Evolutionary conservation across 1,139 yeast species (phyloP), one percentile per base, ranked within the genome.

Genomic region (Chernovozyma sophiae-reginae): DNA sequence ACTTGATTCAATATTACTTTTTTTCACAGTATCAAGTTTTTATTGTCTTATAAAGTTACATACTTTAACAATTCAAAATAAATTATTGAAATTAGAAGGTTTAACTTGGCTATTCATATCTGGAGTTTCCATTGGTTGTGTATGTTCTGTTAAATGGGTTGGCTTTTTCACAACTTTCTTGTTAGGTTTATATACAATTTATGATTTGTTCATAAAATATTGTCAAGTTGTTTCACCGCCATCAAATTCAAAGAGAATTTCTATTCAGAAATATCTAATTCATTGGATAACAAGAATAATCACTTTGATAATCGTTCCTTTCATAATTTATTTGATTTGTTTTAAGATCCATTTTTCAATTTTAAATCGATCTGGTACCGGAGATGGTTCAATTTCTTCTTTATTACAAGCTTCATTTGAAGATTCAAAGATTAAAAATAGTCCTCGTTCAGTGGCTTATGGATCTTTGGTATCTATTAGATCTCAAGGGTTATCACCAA

Each of bases 61-160:
- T 52, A 52, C 53, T 4, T 52, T 76, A 37, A 63, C 77, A 43
- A 42, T 55, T 1, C 38, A 49, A n/a, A 45, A 58, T 35, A 38
- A 49, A 11, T 72, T 79, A 35, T 63, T 80, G 41, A 57, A 77
- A 0, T 29, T 35, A 2, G 43, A 50, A 27, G 83, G 89, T 58
- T 53, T 72, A 13, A 45, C 51, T 17, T 81, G 89, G 89, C 58
- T 81, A 55, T 35, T 72, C 4, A 50, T 81, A 14, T 79, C 94
- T 2, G 98, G 98, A 6, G 42, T 84, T 5, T 77, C 89, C 10
- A 77, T 94, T 45, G 99, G 98, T 1, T 86, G 96, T 58, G 97
- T 90, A 12, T 82, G 90, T 48, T 80, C 95, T 35, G 95, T 90
- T 30, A 92, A 92, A 63, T 87, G 96, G 97, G 97, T 92, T 16